A percentile compares a stretch with the other conserved stretches of the same genome.
Conservation (phyloP, 192 early-diverging fungal genomes). For the Dimargaris cristalligena region DNA sequence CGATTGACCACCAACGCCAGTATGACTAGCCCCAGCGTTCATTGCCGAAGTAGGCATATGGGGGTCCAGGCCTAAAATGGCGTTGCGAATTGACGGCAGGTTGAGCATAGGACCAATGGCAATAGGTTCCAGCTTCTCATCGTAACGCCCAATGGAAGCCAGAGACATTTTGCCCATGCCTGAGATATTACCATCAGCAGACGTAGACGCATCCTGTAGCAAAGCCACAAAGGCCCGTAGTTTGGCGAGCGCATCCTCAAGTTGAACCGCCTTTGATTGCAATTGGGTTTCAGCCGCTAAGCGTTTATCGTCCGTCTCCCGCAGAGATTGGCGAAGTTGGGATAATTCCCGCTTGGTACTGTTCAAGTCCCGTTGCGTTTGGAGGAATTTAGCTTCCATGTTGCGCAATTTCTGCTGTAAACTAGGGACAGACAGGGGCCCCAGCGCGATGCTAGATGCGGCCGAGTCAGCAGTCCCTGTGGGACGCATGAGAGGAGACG, state of each 20-base stretch:
- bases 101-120: not conserved
- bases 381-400: conserved; percentile 19
- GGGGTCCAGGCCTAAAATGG: not conserved
- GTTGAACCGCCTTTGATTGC: conserved; percentile 19
- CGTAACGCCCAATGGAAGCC: not conserved
- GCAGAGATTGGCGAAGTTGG: conserved; percentile 17
- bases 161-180: not conserved
- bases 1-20: not conserved
- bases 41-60: not conserved
- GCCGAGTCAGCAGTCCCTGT: too few species aligned
- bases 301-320: conserved; percentile 23
- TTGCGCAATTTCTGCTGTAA: conserved; percentile 11
- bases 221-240: conserved; percentile 21
- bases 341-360: conserved; percentile 24
- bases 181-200: not conserved
- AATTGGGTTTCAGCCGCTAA: conserved; percentile 19
- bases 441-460: too few species aligned
- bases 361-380: conserved; percentile 24
- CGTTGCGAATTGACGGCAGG: not conserved
- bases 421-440: conserved; percentile 13
- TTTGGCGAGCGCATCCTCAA: conserved; percentile 21
- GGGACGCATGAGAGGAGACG: too few species aligned
- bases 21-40: not conserved
- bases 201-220: conserved; percentile 15
- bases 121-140: not conserved